Evolutionary conservation across 2,329 filamentous ascomycete genomes (phyloP), one percentile per base, ranked within the genome.

Genomic region (Aureobasidium sp.): DNA sequence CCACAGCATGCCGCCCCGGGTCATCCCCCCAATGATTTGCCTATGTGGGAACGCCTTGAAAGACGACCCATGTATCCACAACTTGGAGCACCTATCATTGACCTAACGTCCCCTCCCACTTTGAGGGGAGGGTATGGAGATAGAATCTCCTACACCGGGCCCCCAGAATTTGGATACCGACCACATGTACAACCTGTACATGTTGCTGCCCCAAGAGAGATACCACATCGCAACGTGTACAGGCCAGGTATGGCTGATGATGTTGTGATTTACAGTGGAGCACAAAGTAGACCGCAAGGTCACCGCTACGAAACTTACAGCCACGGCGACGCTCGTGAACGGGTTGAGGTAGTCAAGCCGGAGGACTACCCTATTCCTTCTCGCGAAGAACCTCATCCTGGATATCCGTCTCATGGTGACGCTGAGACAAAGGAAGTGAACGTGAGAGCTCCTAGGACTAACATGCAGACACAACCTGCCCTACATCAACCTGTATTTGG

Each of bases 401-500:
- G 20, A 15, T 41, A 46, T 48, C 43, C 41, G 20, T 13, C 10
- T 24, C 2, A 13, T 59, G 27, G 53, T 12, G 24, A 13, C 15
- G n/a, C 36, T 17, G 39, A 56, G 27, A 43, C 39, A 34, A 44
- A 1, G 24, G n/a, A 46, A 17, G 39, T 46, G 53, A 36, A 46
- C 6, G 27, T 26, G 53, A 57, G 53, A 29, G 39, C 39, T 36
- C 39, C 27, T 32, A n/a, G n/a, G 2, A 46, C 32, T 15, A 50
- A 20, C 24, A 12, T 55, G 13, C 61, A 51, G 29, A 59, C 52
- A 27, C 46, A 44, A 39, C 10, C 41, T 52, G n/a, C 34, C 17
- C 46, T 59, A 17, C 52, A 37, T 13, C 61, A 52, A 17, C 61
- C 61, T n/a, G 53, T 59, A 9, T 63, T 41, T 34, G 61, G 61